phyloP scores from a whole-genome alignment of 1,284 basidiomycete species.

The Heterobasidion irregulare region DNA sequence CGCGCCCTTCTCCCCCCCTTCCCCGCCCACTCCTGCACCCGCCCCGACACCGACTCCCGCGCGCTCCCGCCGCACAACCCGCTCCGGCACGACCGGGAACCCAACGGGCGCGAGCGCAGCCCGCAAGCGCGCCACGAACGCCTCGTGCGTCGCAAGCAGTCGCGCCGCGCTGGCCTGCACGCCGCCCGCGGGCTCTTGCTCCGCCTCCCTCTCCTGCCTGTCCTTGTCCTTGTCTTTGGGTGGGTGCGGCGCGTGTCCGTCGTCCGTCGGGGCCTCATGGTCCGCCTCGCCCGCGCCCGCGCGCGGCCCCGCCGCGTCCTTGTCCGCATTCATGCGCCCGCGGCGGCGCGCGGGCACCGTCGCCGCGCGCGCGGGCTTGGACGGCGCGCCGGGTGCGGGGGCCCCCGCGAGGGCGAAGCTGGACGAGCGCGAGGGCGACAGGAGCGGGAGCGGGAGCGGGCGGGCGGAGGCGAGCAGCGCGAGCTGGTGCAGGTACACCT shows the following conservation, averaged over 20 bases:
- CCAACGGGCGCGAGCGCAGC: neutral
- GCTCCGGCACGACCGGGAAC: neutral
- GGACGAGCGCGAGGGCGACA: slow-evolving; percentile 11
- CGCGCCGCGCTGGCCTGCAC: slow-evolving; percentile 68
- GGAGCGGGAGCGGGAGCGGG: slow-evolving; percentile 9
- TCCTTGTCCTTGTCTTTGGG: too few species aligned
- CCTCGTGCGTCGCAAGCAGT: slow-evolving; percentile 69
- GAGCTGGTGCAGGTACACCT: slow-evolving; percentile 28
- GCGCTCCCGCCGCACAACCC: neutral
- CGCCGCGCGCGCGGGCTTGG: too few species aligned
- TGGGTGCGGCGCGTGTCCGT: too few species aligned
- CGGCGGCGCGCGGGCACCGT: too few species aligned
- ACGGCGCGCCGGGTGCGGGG: too few species aligned
- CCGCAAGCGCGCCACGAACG: slow-evolving; percentile 29
- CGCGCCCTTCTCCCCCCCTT: neutral
- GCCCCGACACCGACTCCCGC: neutral
- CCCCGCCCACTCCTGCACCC: neutral
- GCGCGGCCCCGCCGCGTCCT: too few species aligned
- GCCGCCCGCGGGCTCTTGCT: neutral
- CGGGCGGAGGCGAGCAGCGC: slow-evolving; percentile 15
- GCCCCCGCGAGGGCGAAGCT: neutral
- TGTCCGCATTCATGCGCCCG: too few species aligned
- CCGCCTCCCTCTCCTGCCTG: too few species aligned
- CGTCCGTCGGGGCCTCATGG: too few species aligned
- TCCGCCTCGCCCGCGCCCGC: too few species aligned